Conservation (phyloP, 2,329 filamentous ascomycete species). For the Parastagonospora avenae region DNA sequence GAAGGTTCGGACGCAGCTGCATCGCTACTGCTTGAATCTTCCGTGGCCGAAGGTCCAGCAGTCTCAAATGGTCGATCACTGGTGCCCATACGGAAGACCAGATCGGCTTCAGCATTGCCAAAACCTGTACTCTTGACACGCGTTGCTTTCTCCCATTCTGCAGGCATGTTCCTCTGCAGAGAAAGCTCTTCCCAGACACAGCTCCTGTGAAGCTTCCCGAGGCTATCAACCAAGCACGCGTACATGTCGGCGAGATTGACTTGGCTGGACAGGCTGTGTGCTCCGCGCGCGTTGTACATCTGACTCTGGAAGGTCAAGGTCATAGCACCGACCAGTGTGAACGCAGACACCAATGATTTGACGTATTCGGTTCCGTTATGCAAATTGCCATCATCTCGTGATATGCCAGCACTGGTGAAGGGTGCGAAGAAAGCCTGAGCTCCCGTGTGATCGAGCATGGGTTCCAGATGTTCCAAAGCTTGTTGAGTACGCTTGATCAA, state of each 20-base stretch:
- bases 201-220: conserved; percentile 78
- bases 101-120: conserved; percentile 47
- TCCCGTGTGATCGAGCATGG: conserved; percentile 63
- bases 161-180: conserved; percentile 74
- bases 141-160: conserved; percentile 63
- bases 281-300: conserved; percentile 67
- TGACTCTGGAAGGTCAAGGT: conserved; percentile 72
- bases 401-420: conserved; percentile 52
- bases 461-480: conserved; percentile 70
- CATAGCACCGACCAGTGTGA: conserved; percentile 76
- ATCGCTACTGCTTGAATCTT: conserved; percentile 20
- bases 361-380: conserved; percentile 74
- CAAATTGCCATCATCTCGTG: conserved; percentile 43
- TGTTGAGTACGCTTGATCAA: conserved; percentile 75
- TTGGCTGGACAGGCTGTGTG: conserved; percentile 68
- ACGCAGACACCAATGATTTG: conserved; percentile 77
- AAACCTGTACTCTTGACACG: conserved; percentile 49
- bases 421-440: conserved; percentile 71
- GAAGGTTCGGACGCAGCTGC: conserved; percentile 14
- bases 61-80: conserved; percentile 19
- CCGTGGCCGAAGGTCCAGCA: conserved; percentile 8
- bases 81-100: conserved; percentile 44
- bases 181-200: conserved; percentile 85
- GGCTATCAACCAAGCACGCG: conserved; percentile 69
- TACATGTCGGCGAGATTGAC: conserved; percentile 89